Evolutionary conservation across 768 basidiomycete species (phyloP).

Genomic region (Termitomyces titanicus): DNA sequence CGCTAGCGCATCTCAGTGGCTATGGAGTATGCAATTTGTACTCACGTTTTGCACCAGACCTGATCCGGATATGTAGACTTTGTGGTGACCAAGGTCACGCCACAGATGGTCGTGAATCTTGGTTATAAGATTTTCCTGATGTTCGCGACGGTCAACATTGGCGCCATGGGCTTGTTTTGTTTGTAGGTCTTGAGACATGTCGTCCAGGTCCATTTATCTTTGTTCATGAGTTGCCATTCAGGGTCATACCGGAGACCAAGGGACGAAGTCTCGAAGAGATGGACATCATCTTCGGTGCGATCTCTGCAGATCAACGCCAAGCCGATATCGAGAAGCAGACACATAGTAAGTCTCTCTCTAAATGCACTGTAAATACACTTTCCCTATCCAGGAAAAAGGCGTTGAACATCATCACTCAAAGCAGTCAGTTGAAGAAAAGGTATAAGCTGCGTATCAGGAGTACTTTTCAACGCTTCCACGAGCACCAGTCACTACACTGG

Average conservation of each 20-base stretch:
- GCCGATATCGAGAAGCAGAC: too few relatives aligned
- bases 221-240: slow-evolving; percentile 11
- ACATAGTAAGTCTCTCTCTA: background rate
- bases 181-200: slow-evolving; percentile 35
- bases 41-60: background rate
- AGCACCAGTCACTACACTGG: too few relatives aligned
- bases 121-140: slow-evolving; percentile 77
- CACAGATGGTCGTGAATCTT: slow-evolving; percentile 53
- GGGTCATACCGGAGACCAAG: too few relatives aligned
- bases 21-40: slow-evolving; percentile 51
- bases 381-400: background rate
- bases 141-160: slow-evolving; percentile 72
- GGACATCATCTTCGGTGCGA: too few relatives aligned
- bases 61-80: slow-evolving; percentile 46
- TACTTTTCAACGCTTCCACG: too few relatives aligned
- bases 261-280: too few relatives aligned
- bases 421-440: background rate
- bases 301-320: too few relatives aligned
- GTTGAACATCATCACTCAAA: too few relatives aligned
- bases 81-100: slow-evolving; percentile 71
- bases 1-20: slow-evolving; percentile 79
- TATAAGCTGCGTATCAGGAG: too few relatives aligned
- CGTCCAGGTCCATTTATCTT: background rate
- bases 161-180: slow-evolving; percentile 64
- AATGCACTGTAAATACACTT: background rate